Percentiles rank a stretch among this genome's conserved stretches.
These are phyloP conservation scores for Pezicula rhizophila DNA, from an alignment of 2,329 filamentous ascomycete genomes.

Conservation along the genomic window DNA sequence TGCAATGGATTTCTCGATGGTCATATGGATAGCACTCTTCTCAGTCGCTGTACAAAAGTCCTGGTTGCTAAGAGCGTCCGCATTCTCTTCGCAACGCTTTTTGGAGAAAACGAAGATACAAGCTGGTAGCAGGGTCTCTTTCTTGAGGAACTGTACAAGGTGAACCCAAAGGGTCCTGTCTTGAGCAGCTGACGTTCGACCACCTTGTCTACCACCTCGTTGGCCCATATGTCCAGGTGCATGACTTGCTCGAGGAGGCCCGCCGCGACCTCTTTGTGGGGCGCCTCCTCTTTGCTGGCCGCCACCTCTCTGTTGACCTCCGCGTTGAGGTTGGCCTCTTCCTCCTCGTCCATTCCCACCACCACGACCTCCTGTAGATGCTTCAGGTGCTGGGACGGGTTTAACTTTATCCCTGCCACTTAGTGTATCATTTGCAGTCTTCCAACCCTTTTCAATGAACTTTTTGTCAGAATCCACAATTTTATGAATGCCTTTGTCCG, in stretches of 20 bases:
- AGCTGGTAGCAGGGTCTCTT: conserved; percentile 78
- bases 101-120: conserved; percentile 99
- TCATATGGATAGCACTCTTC: conserved; percentile 97
- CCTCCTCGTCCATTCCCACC: conserved; percentile 50
- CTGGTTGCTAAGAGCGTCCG: conserved; percentile 87
- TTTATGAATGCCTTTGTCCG: conserved; percentile 84
- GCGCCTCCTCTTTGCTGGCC: conserved; percentile 50
- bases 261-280: conserved; percentile 46
- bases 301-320: conserved; percentile 42
- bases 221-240: conserved; percentile 75
- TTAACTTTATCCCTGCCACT: conserved; percentile 76
- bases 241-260: conserved; percentile 44
- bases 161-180: conserved; percentile 97
- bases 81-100: conserved; percentile 94
- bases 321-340: conserved; percentile 46
- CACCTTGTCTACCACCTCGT: conserved; percentile 75
- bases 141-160: conserved; percentile 83
- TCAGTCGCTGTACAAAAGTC: conserved; percentile 91
- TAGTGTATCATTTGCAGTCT: conserved; percentile 78
- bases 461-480: conserved; percentile 91
- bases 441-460: conserved; percentile 91
- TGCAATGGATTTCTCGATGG: conserved; percentile 89
- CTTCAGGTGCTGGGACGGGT: conserved; percentile 33
- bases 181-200: conserved; percentile 82
- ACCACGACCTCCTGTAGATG: conserved; percentile 30